Conservation (phyloP, 2,329 filamentous ascomycete species). For the Septoria linicola region DNA sequence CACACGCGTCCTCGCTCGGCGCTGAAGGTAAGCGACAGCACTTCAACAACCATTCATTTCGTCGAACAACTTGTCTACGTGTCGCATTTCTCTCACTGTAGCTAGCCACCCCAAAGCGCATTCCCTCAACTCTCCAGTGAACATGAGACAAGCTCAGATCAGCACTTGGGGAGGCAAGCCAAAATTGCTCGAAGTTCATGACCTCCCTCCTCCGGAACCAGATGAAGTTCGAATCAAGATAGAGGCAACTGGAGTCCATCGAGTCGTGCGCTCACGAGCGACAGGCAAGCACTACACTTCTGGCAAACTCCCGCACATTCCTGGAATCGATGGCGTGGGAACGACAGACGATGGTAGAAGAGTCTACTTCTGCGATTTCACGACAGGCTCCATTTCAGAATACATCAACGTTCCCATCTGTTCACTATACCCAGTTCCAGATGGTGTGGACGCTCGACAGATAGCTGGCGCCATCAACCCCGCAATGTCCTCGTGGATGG, state of each 20-base stretch:
- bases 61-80: too few species aligned
- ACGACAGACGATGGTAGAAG: slow-evolving; percentile 44
- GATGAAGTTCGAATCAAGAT: slow-evolving; percentile 53
- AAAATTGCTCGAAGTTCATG: slow-evolving; percentile 35
- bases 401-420: slow-evolving; percentile 49
- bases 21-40: too few species aligned
- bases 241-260: slow-evolving; percentile 54
- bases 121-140: background rate
- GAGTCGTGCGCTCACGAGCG: slow-evolving; percentile 55
- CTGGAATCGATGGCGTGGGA: slow-evolving; percentile 57
- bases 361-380: slow-evolving; percentile 52
- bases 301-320: slow-evolving; percentile 51
- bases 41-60: too few species aligned
- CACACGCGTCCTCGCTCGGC: too few species aligned
- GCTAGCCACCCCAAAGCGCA: background rate
- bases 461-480: slow-evolving; percentile 58
- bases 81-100: too few species aligned
- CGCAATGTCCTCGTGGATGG: slow-evolving; percentile 59
- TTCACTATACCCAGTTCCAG: slow-evolving; percentile 45
- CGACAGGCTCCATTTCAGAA: slow-evolving; percentile 49
- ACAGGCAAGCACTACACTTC: slow-evolving; percentile 56
- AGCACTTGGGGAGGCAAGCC: slow-evolving; percentile 42
- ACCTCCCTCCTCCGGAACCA: slow-evolving; percentile 35
- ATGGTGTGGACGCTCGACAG: slow-evolving; percentile 48
- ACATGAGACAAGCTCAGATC: slow-evolving; percentile 45